phyloP scores from a whole-genome alignment of 106 monocot genomes.

The Dactylorhiza incarnata region DNA sequence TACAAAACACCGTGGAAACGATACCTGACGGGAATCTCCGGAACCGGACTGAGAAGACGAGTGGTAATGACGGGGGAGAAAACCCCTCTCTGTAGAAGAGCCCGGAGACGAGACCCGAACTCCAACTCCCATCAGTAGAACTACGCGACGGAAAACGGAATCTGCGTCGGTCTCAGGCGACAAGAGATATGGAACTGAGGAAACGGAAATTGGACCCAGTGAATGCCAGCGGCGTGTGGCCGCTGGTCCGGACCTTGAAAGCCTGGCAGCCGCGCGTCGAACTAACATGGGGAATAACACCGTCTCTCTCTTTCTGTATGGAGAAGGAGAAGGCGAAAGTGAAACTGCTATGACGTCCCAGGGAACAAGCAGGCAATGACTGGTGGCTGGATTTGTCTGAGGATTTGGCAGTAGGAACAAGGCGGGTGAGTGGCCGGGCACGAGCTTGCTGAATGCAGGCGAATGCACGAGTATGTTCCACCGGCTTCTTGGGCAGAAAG shows the following conservation, averaged over 20 bases:
- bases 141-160: not conserved
- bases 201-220: not conserved
- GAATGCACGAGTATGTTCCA: not conserved
- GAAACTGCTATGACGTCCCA: not conserved
- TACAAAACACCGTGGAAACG: not conserved
- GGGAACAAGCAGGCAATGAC: not conserved
- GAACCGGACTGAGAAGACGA: slow-evolving; percentile 29
- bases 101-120: not conserved
- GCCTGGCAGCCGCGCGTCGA: slow-evolving; percentile 18
- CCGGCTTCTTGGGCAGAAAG: not conserved
- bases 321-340: no score
- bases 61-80: slow-evolving; percentile 31
- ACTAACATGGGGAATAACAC: slow-evolving; percentile 14
- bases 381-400: not conserved
- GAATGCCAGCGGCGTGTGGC: slow-evolving; percentile 14
- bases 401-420: not conserved
- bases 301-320: not conserved
- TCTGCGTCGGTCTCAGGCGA: not conserved
- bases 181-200: not conserved
- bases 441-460: not conserved
- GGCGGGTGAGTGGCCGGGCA: no score
- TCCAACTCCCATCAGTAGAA: not conserved
- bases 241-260: slow-evolving; percentile 25
- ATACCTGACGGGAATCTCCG: slow-evolving; percentile 34
- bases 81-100: slow-evolving; percentile 8